phyloP scores from a whole-genome alignment of 108 stramenopile genomes.

The Pseudonitzschia multiseries region DNA sequence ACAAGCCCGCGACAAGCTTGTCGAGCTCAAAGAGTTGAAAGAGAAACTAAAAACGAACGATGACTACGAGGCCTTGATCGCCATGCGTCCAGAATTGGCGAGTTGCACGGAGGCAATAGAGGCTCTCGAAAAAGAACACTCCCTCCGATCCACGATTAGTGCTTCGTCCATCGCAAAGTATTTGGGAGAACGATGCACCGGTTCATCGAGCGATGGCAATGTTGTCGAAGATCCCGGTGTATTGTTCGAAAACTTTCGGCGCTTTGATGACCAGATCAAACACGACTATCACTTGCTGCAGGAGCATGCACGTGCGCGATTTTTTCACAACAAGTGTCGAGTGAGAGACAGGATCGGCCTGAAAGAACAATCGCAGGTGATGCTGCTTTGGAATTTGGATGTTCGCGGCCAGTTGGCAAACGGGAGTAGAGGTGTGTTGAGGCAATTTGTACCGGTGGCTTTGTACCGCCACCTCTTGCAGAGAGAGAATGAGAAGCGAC shows the following conservation, averaged over 20 bases:
- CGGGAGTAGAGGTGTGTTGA: conserved; percentile 88
- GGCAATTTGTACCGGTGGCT: conserved; percentile 38
- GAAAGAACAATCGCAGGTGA: conserved; percentile 77
- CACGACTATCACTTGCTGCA: background rate
- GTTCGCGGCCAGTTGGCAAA: conserved; percentile 64
- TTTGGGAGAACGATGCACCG: no score
- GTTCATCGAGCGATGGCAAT: no score
- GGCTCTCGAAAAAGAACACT: background rate
- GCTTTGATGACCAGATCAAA: background rate
- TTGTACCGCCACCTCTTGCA: background rate
- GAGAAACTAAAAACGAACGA: background rate
- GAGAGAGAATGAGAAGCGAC: conserved; percentile 13
- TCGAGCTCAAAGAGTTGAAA: background rate
- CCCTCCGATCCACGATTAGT: background rate
- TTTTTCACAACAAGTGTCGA: conserved; percentile 32
- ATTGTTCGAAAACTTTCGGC: background rate
- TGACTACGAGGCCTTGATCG: conserved; percentile 8
- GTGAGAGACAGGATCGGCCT: conserved; percentile 30
- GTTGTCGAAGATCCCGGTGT: background rate
- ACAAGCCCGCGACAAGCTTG: background rate
- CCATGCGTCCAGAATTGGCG: background rate
- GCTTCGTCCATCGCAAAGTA: background rate
- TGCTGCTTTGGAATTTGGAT: conserved; percentile 48
- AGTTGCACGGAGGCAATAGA: background rate
- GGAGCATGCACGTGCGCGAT: background rate